These are phyloP conservation scores for Posidonia australis DNA, from an alignment of 106 monocot species.

Conservation along the genomic window DNA sequence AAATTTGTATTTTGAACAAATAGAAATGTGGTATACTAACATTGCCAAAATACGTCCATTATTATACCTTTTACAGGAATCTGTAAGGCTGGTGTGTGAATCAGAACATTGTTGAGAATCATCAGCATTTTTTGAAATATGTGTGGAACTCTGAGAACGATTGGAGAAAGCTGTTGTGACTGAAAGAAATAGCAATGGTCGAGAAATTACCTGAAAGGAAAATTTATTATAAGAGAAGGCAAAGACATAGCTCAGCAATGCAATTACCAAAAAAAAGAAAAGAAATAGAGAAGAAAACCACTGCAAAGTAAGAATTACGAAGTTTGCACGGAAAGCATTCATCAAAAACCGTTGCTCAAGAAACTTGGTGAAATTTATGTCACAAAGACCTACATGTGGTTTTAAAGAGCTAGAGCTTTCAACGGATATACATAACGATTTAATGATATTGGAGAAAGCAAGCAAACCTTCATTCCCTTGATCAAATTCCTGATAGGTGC, in stretches of 20 bases:
- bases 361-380: not conserved
- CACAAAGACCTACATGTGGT: not conserved
- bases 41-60: not conserved
- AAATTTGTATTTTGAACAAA: too few relatives aligned
- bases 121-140: constrained; percentile 4
- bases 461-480: constrained; percentile 23
- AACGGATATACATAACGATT: not conserved
- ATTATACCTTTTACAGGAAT: constrained; percentile 19
- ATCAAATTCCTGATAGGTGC: constrained; percentile 30
- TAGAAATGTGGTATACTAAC: too few relatives aligned
- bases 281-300: too few relatives aligned
- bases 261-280: too few relatives aligned
- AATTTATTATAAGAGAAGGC: not conserved
- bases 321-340: too few relatives aligned
- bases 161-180: constrained; percentile 32
- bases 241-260: not conserved
- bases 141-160: constrained; percentile 14
- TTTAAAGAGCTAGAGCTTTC: not conserved
- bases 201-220: constrained; percentile 34
- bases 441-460: not conserved
- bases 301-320: too few relatives aligned
- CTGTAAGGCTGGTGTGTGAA: constrained; percentile 12
- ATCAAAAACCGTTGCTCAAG: too few relatives aligned
- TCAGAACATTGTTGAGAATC: constrained; percentile 14
- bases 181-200: constrained; percentile 51